Conservation (phyloP, 441 rosid genomes). For the Breynia disticha region DNA sequence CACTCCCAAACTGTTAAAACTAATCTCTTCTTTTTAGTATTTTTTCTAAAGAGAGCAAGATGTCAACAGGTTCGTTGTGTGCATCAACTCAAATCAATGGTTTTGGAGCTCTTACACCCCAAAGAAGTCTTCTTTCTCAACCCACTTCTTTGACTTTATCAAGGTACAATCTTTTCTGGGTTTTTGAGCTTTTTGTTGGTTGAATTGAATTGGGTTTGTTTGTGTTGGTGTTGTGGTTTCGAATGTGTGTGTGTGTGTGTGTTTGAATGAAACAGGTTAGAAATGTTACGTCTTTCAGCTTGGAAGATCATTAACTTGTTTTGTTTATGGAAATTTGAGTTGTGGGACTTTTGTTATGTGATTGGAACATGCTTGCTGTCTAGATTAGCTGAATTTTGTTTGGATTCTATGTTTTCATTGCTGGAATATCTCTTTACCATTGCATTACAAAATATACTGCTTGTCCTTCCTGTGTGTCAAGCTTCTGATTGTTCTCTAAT, state of each 20-base stretch:
- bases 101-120: slow-evolving; percentile 32
- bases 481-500: no score
- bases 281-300: not conserved
- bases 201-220: slow-evolving; percentile 5
- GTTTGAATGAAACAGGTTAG: slow-evolving; percentile 8
- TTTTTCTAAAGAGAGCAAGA: slow-evolving; percentile 7
- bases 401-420: no score
- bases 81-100: slow-evolving; percentile 53
- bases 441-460: no score
- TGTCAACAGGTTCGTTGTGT: slow-evolving; percentile 47
- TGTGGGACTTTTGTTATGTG: slow-evolving; percentile 12
- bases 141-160: slow-evolving; percentile 35
- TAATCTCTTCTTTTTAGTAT: not conserved
- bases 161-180: slow-evolving; percentile 23
- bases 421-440: no score
- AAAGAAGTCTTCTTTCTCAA: slow-evolving; percentile 22
- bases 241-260: slow-evolving; percentile 3
- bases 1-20: slow-evolving; percentile 25
- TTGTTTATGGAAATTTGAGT: no score
- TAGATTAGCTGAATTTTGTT: slow-evolving; percentile 14
- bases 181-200: not conserved
- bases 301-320: slow-evolving; percentile 8
- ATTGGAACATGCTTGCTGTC: slow-evolving; percentile 18
- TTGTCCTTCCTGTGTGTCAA: no score
- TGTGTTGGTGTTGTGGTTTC: not conserved